phyloP scores from a whole-genome alignment of 2,329 filamentous ascomycete genomes.

The Diaporthe sp. region DNA sequence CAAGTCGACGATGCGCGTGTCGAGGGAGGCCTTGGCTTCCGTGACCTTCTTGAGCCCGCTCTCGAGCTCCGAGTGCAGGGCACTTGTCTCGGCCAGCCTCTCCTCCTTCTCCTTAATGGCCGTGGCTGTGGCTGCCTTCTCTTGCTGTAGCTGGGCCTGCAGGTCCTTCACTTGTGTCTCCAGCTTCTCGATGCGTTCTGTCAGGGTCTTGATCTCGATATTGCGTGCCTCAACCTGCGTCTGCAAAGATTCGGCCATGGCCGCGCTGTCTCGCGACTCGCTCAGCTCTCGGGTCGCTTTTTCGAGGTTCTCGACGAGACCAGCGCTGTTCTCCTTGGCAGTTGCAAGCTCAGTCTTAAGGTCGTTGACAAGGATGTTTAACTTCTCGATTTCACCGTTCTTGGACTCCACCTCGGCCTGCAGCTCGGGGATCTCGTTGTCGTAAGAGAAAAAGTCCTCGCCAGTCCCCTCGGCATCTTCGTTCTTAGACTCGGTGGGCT shows the following conservation, averaged over 20 bases:
- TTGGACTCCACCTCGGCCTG: conserved; percentile 80
- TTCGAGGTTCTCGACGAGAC: conserved; percentile 77
- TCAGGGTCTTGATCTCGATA: conserved; percentile 62
- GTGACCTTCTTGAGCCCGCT: conserved; percentile 51
- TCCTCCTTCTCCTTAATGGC: conserved; percentile 50
- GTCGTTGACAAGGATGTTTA: conserved; percentile 76
- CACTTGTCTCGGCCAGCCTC: conserved; percentile 51
- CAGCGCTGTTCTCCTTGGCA: conserved; percentile 77
- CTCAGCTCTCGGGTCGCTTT: conserved; percentile 74
- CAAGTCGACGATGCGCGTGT: conserved; percentile 59
- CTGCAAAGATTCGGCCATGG: conserved; percentile 60
- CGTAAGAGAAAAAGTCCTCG: conserved; percentile 93
- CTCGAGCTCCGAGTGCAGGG: conserved; percentile 55
- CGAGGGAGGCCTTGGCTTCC: conserved; percentile 56
- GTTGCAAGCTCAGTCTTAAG: conserved; percentile 79
- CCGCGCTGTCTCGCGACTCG: conserved; percentile 56
- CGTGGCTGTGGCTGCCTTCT: conserved; percentile 40
- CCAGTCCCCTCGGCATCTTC: conserved; percentile 50
- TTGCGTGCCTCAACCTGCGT: conserved; percentile 62
- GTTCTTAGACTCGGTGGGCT: conserved; percentile 46
- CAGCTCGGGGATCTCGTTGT: conserved; percentile 86
- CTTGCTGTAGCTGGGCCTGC: conserved; percentile 52
- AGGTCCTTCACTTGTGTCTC: conserved; percentile 60
- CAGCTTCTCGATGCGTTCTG: conserved; percentile 59
- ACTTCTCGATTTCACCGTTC: conserved; percentile 75